Conservation (phyloP, 352 stramenopile genomes). For the Globisporangium echinulatum region DNA sequence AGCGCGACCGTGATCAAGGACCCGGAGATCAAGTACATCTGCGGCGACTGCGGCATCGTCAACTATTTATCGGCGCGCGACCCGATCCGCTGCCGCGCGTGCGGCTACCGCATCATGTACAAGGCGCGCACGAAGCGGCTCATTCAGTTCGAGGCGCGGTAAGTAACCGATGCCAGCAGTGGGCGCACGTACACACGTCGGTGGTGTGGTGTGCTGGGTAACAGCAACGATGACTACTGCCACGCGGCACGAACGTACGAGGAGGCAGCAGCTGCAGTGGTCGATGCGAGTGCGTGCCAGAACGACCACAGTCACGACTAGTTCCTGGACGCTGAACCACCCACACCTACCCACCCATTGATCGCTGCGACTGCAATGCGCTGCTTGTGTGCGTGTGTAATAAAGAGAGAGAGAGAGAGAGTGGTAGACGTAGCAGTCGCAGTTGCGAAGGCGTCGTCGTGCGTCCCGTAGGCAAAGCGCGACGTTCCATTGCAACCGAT, state of each 20-base stretch:
- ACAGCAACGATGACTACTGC: too few species aligned
- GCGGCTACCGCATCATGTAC: constrained; percentile 97
- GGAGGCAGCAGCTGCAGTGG: too few species aligned
- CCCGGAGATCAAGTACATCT: constrained; percentile 95
- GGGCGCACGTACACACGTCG: background rate
- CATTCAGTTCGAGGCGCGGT: constrained; percentile 89
- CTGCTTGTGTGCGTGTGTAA: too few species aligned
- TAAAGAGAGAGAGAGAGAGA: background rate
- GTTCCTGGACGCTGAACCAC: too few species aligned
- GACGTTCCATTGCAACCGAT: background rate
- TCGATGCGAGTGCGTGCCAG: too few species aligned
- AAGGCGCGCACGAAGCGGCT: constrained; percentile 95
- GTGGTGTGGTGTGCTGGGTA: too few species aligned
- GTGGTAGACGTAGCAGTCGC: too few species aligned
- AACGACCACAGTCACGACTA: too few species aligned
- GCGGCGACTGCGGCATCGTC: constrained; percentile 93
- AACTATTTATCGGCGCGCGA: constrained; percentile 95
- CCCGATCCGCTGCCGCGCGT: constrained; percentile 94
- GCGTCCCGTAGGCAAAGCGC: background rate
- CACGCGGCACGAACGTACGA: too few species aligned
- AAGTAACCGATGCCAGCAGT: constrained; percentile 14
- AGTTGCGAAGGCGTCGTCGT: too few species aligned
- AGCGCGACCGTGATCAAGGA: constrained; percentile 67
- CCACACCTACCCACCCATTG: too few species aligned
- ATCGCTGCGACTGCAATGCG: too few species aligned